Conservation (phyloP, 2,329 filamentous ascomycete genomes). For the Fusarium oxysporum region DNA sequence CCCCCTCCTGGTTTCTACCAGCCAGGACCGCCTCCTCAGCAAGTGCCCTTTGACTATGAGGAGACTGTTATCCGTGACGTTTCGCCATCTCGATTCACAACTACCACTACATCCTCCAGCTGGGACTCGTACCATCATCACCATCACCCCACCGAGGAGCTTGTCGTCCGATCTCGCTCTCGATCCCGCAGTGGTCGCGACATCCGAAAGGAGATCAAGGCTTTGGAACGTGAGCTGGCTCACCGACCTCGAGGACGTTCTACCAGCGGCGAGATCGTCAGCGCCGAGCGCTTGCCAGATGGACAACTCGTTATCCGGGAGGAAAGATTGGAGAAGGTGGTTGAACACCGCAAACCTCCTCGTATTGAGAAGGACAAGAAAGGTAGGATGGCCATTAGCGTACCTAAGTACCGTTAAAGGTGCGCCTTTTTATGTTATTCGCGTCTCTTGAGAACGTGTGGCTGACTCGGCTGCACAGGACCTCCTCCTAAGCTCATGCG, state of each 20-base stretch:
- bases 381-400: conserved; percentile 93
- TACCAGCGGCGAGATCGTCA: conserved; percentile 64
- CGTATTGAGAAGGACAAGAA: conserved; percentile 89
- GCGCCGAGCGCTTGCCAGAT: conserved; percentile 67
- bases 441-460: conserved; percentile 33
- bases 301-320: conserved; percentile 74
- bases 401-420: conserved; percentile 76
- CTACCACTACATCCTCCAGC: conserved; percentile 53
- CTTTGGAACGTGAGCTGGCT: conserved; percentile 68
- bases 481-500: conserved; percentile 73
- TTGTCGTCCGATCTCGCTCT: conserved; percentile 58
- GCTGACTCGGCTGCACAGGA: conserved; percentile 60
- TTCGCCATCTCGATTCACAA: conserved; percentile 59
- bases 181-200: conserved; percentile 67
- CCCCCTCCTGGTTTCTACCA: conserved; percentile 50
- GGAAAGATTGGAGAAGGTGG: conserved; percentile 67
- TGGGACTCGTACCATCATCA: conserved; percentile 49
- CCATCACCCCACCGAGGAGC: conserved; percentile 47
- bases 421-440: conserved; percentile 53
- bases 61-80: conserved; percentile 62
- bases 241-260: conserved; percentile 52
- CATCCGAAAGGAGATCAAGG: conserved; percentile 77
- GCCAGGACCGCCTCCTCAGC: conserved; percentile 44
- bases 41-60: conserved; percentile 56
- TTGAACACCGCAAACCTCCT: conserved; percentile 67